Conservation (phyloP, 495 filamentous ascomycete genomes). For the Neurospora sp. region DNA sequence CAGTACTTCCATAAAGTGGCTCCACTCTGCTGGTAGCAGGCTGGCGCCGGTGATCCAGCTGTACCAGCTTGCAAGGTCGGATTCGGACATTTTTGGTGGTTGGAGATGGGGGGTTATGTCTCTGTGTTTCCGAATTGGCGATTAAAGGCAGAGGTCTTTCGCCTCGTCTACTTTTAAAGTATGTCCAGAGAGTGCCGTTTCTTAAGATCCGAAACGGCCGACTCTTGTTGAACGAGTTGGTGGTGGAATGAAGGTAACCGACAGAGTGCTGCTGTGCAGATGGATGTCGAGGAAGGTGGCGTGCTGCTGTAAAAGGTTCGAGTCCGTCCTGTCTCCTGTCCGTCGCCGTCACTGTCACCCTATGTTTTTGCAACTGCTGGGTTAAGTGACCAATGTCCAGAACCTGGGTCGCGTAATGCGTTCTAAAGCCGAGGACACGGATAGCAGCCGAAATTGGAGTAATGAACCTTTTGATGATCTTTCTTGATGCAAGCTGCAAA, state of each 20-base stretch:
- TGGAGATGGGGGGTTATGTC: neutral
- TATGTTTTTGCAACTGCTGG: neutral
- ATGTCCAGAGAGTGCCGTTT: neutral
- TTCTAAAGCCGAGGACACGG: neutral
- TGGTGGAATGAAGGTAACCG: neutral
- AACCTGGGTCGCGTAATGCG: neutral
- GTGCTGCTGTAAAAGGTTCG: neutral
- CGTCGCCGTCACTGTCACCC: neutral
- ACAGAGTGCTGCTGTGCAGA: neutral
- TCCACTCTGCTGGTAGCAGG: conserved; percentile 12
- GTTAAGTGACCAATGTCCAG: neutral
- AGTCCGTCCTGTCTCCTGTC: neutral
- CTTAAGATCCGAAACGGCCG: neutral
- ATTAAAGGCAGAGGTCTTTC: neutral
- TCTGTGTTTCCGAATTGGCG: neutral
- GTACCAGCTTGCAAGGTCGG: conserved; percentile 4
- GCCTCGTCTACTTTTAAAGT: neutral
- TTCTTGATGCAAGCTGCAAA: neutral
- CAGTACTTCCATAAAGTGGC: conserved; percentile 10
- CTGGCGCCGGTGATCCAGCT: conserved; percentile 13
- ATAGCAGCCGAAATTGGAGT: neutral
- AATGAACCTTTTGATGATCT: neutral
- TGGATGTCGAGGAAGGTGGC: neutral
- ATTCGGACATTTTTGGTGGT: conserved; percentile 2
- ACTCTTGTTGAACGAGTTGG: neutral